Percentiles rank a stretch among this genome's conserved stretches.
Evolutionary conservation across 345 rosid genomes (phyloP).

Genomic region (Ceriops zippeliana): DNA sequence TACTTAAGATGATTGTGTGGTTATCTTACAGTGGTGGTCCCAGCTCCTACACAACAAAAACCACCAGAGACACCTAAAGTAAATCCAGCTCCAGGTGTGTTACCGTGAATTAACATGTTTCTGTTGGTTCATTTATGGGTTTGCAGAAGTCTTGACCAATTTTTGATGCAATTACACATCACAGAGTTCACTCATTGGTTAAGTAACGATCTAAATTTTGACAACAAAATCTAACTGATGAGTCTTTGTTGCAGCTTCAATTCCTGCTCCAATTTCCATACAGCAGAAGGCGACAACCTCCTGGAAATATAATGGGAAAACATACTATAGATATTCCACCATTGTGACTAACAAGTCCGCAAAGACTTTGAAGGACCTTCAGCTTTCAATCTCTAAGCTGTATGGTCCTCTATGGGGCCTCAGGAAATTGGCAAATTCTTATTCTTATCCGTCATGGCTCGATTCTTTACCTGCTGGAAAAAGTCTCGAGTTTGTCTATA

Average conservation of each 20-base stretch:
- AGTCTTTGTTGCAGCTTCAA: conserved; percentile 38
- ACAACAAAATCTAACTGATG: not conserved
- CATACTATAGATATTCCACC: conserved; percentile 80
- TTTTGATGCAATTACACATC: too few relatives aligned
- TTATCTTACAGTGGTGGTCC: conserved; percentile 44
- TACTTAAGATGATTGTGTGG: not conserved
- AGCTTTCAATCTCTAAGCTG: conserved; percentile 68
- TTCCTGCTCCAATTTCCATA: conserved; percentile 57
- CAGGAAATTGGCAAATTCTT: conserved; percentile 46
- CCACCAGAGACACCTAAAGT: conserved; percentile 40
- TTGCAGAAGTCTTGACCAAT: too few relatives aligned
- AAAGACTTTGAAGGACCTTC: conserved; percentile 56
- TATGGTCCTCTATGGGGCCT: conserved; percentile 98
- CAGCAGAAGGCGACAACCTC: conserved; percentile 71
- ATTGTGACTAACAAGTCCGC: conserved; percentile 68
- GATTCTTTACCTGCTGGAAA: conserved; percentile 61
- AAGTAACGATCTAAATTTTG: not conserved
- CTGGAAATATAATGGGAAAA: conserved; percentile 67
- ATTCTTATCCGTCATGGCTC: conserved; percentile 75
- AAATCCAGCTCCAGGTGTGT: conserved; percentile 64
- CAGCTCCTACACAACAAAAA: conserved; percentile 46
- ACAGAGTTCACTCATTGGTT: too few relatives aligned
- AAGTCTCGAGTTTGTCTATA: conserved; percentile 83
- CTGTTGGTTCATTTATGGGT: not conserved
- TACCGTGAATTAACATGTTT: not conserved